phyloP scores from a whole-genome alignment of 192 early-diverging fungal genomes.

The Coemansia sp. region DNA sequence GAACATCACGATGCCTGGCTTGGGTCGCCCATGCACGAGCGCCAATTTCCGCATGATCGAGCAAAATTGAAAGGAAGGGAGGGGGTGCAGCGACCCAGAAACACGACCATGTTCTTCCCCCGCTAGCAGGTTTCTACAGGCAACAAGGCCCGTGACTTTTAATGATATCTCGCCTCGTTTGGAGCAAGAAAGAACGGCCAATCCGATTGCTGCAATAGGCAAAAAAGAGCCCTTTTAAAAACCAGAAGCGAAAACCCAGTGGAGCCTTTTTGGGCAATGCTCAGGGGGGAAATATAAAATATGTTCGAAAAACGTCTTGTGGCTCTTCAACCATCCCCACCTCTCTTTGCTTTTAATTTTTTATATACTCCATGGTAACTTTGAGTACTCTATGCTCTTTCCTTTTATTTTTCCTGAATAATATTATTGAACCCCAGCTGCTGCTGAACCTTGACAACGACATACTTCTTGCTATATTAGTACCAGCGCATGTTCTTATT shows the following conservation, averaged over 20 bases:
- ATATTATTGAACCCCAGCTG: no score
- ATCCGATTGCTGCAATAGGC: not conserved
- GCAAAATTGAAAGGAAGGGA: not conserved
- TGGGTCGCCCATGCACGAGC: not conserved
- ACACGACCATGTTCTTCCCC: no score
- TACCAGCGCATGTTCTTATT: not conserved
- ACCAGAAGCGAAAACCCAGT: conserved; percentile 5
- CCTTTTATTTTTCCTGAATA: not conserved
- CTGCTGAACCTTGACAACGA: not conserved
- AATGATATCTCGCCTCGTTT: no score
- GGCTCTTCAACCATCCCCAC: not conserved
- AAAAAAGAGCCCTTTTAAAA: not conserved
- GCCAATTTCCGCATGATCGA: not conserved
- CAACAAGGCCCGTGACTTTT: not conserved
- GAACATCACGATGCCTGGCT: not conserved
- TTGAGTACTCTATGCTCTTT: not conserved
- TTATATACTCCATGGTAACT: not conserved
- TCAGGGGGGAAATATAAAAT: no score
- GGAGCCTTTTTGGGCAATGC: not conserved
- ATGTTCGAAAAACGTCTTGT: not conserved
- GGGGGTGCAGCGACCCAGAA: not conserved
- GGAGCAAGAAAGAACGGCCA: not conserved
- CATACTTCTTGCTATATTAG: not conserved
- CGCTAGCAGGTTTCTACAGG: not conserved
- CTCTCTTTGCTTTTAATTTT: not conserved